Conservation (phyloP, 306 rosid genomes). For the Urtica urens region DNA sequence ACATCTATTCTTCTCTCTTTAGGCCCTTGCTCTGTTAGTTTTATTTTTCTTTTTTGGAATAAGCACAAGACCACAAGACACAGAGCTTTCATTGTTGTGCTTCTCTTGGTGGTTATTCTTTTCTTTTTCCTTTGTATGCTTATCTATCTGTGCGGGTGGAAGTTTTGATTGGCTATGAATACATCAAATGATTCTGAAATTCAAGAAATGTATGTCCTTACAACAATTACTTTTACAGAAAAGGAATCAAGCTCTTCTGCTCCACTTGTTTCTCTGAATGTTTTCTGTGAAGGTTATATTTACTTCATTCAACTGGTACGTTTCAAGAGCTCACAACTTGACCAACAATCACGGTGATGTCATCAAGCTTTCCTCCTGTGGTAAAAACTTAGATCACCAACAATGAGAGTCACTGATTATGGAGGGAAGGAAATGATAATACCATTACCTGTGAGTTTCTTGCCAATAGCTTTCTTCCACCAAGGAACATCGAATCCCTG, state of each 20-base stretch:
- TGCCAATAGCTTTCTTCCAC: constrained; percentile 87
- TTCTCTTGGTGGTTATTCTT: neutral
- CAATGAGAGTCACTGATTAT: neutral
- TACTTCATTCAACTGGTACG: neutral
- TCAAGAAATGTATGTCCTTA: neutral
- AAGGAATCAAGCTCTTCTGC: neutral
- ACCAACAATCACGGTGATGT: constrained; percentile 68
- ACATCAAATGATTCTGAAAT: neutral
- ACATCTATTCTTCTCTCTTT: constrained; percentile 13
- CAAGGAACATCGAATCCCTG: constrained; percentile 80
- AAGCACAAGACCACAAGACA: neutral
- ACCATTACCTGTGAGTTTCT: constrained; percentile 70
- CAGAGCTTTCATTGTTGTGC: neutral
- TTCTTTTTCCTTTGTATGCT: no score
- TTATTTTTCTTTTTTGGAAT: neutral
- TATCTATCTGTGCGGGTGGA: no score
- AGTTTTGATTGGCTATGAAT: no score
- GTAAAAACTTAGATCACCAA: neutral
- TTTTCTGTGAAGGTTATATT: neutral
- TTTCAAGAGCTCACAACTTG: constrained; percentile 55
- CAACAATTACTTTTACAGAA: constrained; percentile 3
- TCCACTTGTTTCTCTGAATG: neutral
- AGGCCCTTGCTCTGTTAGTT: constrained; percentile 3
- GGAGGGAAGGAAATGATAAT: neutral
- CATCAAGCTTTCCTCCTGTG: constrained; percentile 88